Evolutionary conservation across 257 asterid genomes (phyloP).

Genomic region (Catharanthus roseus): DNA sequence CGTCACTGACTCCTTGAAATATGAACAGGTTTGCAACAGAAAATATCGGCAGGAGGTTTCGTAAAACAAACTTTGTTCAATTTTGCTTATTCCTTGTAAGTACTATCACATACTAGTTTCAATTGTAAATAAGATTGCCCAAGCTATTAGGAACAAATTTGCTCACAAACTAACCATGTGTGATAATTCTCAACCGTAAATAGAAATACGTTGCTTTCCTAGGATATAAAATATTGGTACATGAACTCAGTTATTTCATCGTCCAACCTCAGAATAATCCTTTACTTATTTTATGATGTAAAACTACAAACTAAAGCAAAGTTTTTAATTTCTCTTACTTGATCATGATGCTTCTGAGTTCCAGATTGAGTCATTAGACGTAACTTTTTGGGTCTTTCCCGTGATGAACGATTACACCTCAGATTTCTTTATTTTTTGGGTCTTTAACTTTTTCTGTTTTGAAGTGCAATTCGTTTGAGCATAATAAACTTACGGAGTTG

Average conservation of each 20-base stretch:
- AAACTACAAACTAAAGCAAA: background rate
- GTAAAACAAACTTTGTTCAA: constrained; percentile 63
- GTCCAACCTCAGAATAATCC: background rate
- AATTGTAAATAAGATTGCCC: too few species aligned
- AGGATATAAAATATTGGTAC: background rate
- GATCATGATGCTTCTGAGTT: background rate
- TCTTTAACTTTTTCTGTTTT: background rate
- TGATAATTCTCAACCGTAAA: background rate
- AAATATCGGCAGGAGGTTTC: constrained; percentile 76
- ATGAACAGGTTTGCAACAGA: constrained; percentile 79
- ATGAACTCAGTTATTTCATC: constrained; percentile 2
- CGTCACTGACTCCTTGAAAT: background rate
- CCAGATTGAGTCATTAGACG: background rate
- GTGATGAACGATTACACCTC: background rate
- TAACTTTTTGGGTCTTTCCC: background rate
- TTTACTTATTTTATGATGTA: background rate
- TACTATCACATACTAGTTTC: constrained; percentile 19
- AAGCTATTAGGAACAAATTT: too few species aligned
- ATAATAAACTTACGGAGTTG: background rate
- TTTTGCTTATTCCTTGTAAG: constrained; percentile 80
- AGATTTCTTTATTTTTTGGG: background rate
- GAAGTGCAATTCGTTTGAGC: too few species aligned
- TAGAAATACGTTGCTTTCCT: background rate
- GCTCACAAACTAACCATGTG: too few species aligned
- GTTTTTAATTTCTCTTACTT: background rate